phyloP scores from a whole-genome alignment of 108 stramenopile species.

The Ochromonas danica region DNA sequence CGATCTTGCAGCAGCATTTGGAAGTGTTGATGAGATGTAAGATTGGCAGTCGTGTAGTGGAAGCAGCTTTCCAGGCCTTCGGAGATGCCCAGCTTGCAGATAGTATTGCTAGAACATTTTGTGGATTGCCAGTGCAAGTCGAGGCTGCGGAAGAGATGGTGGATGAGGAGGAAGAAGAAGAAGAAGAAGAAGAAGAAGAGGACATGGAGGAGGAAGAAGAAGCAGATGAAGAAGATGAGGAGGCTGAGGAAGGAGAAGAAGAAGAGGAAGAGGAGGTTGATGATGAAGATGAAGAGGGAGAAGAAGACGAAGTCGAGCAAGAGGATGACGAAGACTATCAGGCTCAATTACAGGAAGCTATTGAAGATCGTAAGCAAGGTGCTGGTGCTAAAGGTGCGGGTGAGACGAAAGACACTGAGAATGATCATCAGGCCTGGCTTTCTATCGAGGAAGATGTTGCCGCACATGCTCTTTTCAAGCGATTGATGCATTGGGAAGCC shows the following conservation, averaged over 20 bases:
- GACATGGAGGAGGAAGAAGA: constrained; percentile 1
- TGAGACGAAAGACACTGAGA: neutral
- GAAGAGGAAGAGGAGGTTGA: constrained; percentile 23
- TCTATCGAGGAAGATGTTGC: constrained; percentile 24
- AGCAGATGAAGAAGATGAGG: constrained; percentile 2
- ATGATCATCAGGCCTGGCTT: neutral
- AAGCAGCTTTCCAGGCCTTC: neutral
- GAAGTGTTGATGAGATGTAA: constrained; percentile 3
- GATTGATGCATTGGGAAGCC: constrained; percentile 4
- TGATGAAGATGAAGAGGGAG: neutral
- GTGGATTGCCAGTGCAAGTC: too few species aligned
- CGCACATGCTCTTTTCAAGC: constrained; percentile 27
- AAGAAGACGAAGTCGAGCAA: constrained; percentile 6
- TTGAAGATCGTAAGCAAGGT: neutral
- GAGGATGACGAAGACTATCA: neutral
- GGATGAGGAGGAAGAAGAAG: neutral
- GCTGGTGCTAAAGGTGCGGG: neutral
- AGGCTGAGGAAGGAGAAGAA: constrained; percentile 3
- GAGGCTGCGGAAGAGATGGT: too few species aligned
- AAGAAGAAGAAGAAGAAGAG: neutral
- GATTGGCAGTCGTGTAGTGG: constrained; percentile 4
- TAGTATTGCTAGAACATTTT: neutral
- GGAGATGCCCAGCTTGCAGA: neutral
- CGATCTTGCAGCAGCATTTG: neutral
- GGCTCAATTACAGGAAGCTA: neutral